Percentiles rank a stretch among this genome's conserved stretches.
These are phyloP conservation scores for Lentinus tigrinus DNA, from an alignment of 768 basidiomycete genomes.

Conservation along the genomic window DNA sequence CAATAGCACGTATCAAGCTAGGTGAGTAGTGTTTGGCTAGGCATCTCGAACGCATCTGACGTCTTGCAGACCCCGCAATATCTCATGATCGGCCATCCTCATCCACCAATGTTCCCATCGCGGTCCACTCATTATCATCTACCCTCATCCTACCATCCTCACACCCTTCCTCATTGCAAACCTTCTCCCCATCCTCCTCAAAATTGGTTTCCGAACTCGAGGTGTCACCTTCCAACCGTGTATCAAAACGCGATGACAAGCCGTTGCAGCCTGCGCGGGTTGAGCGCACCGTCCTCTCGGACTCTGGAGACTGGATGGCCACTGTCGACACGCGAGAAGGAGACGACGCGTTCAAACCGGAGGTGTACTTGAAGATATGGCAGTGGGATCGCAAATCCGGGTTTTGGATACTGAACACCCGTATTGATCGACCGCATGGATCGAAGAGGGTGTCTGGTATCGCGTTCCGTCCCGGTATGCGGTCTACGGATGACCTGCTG, in stretches of 20 bases:
- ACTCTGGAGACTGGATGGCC: conserved; percentile 86
- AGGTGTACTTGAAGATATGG: conserved; percentile 90
- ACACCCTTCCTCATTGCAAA: conserved; percentile 93
- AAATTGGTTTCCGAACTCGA: conserved; percentile 84
- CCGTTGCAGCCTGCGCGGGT: conserved; percentile 74
- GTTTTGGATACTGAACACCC: conserved; percentile 79
- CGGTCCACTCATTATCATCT: conserved; percentile 69
- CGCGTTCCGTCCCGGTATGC: conserved; percentile 59
- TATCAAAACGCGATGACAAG: conserved; percentile 79
- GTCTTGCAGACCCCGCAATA: conserved; percentile 34
- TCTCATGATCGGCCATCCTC: conserved; percentile 35
- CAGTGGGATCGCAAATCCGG: conserved; percentile 66
- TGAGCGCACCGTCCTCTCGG: conserved; percentile 63
- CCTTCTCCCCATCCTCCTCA: conserved; percentile 73
- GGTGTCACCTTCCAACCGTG: conserved; percentile 89
- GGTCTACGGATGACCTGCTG: conserved; percentile 33
- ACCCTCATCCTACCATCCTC: conserved; percentile 89
- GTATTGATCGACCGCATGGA: conserved; percentile 88
- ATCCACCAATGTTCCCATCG: conserved; percentile 60
- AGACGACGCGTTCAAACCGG: conserved; percentile 62
- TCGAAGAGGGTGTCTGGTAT: conserved; percentile 56
- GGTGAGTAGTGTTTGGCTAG: conserved; percentile 42
- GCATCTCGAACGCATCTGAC: background rate
- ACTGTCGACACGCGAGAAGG: conserved; percentile 78
- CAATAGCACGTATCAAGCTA: conserved; percentile 75